Conservation (phyloP, 208 protist genomes). For the Trypanosoma rangeli region DNA sequence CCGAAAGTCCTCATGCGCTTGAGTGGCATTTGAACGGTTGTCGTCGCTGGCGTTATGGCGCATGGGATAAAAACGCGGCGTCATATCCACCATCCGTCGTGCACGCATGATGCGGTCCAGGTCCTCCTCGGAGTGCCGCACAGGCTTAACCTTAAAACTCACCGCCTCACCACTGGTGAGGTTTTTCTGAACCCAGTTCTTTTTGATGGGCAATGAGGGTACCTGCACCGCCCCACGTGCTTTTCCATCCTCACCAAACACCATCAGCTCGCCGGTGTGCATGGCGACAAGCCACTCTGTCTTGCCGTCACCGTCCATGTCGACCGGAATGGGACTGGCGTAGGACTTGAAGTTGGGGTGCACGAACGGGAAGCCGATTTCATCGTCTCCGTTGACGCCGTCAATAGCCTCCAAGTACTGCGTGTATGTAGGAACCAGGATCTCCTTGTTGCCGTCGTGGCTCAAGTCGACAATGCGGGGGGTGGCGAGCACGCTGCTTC, state of each 20-base stretch:
- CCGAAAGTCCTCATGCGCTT: background rate
- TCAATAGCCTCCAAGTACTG: constrained; percentile 72
- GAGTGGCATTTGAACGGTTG: background rate
- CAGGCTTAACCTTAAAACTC: constrained; percentile 12
- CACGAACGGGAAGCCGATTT: constrained; percentile 82
- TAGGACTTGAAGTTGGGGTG: constrained; percentile 77
- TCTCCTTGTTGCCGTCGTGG: constrained; percentile 80
- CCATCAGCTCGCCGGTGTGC: constrained; percentile 84
- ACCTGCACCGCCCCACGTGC: constrained; percentile 55
- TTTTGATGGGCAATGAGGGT: constrained; percentile 77
- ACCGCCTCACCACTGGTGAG: constrained; percentile 22
- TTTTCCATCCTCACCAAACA: constrained; percentile 68
- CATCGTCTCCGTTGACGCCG: constrained; percentile 48
- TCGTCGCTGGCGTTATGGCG: background rate
- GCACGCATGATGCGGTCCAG: constrained; percentile 11
- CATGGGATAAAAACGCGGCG: background rate
- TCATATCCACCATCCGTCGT: constrained; percentile 21
- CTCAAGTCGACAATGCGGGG: constrained; percentile 79
- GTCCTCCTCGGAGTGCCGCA: constrained; percentile 7
- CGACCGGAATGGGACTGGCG: constrained; percentile 76
- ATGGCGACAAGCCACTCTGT: constrained; percentile 86
- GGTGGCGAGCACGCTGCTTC: constrained; percentile 76
- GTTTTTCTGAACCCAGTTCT: constrained; percentile 64
- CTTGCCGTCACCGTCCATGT: constrained; percentile 80
- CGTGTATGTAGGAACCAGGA: constrained; percentile 77